Conservation (phyloP, 2,329 filamentous ascomycete species). For the Ceratocystis cubensis region DNA sequence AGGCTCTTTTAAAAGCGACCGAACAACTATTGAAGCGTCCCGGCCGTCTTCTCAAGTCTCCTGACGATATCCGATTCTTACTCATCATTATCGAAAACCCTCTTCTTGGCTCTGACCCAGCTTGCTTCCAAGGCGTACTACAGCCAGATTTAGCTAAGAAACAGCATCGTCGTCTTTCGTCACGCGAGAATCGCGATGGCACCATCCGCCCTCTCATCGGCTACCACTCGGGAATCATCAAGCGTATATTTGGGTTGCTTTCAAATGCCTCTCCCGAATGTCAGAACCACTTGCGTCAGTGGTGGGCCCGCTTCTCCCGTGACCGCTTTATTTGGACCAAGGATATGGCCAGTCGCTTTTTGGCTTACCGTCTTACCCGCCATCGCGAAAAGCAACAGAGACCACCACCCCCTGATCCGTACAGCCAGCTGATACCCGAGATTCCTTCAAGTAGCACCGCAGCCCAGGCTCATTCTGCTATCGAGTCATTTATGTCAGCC, state of each 20-base stretch:
- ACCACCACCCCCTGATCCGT: conserved; percentile 46
- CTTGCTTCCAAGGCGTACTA: conserved; percentile 32
- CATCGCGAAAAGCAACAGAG: conserved; percentile 55
- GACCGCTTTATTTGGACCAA: conserved; percentile 59
- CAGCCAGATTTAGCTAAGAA: conserved; percentile 23
- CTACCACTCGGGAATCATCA: conserved; percentile 71
- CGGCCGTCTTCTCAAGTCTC: conserved; percentile 52
- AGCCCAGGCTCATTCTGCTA: conserved; percentile 7
- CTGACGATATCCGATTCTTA: conserved; percentile 63
- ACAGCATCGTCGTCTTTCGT: conserved; percentile 11
- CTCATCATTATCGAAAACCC: conserved; percentile 71
- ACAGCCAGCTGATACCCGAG: conserved; percentile 57
- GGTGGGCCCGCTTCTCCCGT: conserved; percentile 61
- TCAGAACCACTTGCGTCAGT: conserved; percentile 63
- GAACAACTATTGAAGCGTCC: conserved; percentile 73
- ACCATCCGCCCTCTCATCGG: conserved; percentile 29
- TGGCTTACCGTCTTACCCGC: conserved; percentile 66
- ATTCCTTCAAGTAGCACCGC: conserved; percentile 35
- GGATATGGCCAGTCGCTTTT: conserved; percentile 63
- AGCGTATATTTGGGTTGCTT: conserved; percentile 67
- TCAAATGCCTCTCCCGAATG: conserved; percentile 64
- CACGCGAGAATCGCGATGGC: conserved; percentile 11
- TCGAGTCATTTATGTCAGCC: conserved; percentile 10
- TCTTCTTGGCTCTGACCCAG: conserved; percentile 43
- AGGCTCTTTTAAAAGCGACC: conserved; percentile 60